Conservation (phyloP, 1,284 basidiomycete species). For the Cystobasidium sp. region DNA sequence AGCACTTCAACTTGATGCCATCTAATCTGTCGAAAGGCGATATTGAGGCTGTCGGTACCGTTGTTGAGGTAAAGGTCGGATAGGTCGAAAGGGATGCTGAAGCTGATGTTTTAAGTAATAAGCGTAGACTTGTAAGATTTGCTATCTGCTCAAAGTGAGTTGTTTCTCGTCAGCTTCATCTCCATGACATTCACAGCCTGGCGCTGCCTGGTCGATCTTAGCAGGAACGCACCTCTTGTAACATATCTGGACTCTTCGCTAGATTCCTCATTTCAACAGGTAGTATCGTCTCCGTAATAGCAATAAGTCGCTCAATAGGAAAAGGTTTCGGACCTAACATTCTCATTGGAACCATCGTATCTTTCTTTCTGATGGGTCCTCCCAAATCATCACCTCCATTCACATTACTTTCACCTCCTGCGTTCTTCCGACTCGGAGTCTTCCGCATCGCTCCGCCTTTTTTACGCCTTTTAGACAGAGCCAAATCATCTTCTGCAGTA, state of each 20-base stretch:
- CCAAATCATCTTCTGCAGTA: constrained; percentile 28
- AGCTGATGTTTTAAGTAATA: constrained; percentile 36
- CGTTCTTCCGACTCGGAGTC: constrained; percentile 16
- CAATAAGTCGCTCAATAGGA: constrained; percentile 30
- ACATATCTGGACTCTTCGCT: constrained; percentile 36
- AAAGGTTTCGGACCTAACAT: constrained; percentile 41
- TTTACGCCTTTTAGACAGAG: constrained; percentile 17
- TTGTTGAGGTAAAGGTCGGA: constrained; percentile 3
- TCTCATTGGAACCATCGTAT: constrained; percentile 30
- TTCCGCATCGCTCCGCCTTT: constrained; percentile 42
- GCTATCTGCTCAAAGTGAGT: constrained; percentile 24
- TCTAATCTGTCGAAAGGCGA: constrained; percentile 37
- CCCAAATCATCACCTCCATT: not conserved
- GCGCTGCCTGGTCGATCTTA: not conserved
- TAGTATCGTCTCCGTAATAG: constrained; percentile 32
- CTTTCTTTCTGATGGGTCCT: constrained; percentile 31
- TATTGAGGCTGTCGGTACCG: not conserved
- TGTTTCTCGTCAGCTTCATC: not conserved
- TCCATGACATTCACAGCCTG: not conserved
- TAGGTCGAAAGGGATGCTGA: constrained; percentile 15
- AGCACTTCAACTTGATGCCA: constrained; percentile 40
- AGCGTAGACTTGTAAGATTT: constrained; percentile 24
- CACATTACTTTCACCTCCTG: not conserved
- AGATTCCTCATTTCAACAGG: constrained; percentile 33
- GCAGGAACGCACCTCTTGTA: constrained; percentile 32